Conservation (phyloP, 768 basidiomycete species). For the Phlebiopsis flavidoalba region DNA sequence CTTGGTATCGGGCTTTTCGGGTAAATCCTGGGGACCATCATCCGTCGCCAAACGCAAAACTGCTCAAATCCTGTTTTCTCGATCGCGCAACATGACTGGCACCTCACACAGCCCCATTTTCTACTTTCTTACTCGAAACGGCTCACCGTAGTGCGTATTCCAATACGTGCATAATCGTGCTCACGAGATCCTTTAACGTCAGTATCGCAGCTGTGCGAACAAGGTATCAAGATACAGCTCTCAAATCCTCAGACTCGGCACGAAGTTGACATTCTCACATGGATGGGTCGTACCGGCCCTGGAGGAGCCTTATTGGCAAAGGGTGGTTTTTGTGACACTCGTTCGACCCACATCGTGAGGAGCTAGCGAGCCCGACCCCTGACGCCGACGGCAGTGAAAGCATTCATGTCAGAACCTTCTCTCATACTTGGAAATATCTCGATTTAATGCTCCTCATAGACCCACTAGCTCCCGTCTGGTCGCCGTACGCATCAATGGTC, state of each 20-base stretch:
- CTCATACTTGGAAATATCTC: not conserved
- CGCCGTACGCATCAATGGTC: not conserved
- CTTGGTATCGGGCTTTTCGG: not conserved
- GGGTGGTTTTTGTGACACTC: slow-evolving; percentile 39
- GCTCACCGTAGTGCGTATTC: slow-evolving; percentile 6
- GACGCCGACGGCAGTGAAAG: slow-evolving; percentile 23
- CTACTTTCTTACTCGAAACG: slow-evolving; percentile 17
- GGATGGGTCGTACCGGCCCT: slow-evolving; percentile 25
- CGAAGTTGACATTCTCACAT: slow-evolving; percentile 22
- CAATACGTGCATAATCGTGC: not conserved
- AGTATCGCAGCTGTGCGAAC: slow-evolving; percentile 15
- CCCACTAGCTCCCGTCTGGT: not conserved
- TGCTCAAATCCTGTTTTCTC: slow-evolving; percentile 29
- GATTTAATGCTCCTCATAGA: not conserved
- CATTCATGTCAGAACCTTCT: slow-evolving; percentile 24
- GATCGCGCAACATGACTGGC: slow-evolving; percentile 23
- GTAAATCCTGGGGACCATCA: slow-evolving; percentile 16
- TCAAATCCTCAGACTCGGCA: no score
- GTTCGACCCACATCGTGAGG: slow-evolving; percentile 28
- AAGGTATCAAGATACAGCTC: slow-evolving; percentile 8
- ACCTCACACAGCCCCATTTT: slow-evolving; percentile 23
- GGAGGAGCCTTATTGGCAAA: slow-evolving; percentile 40
- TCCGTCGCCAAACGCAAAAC: slow-evolving; percentile 24
- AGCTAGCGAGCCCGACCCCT: slow-evolving; percentile 20
- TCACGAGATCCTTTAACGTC: not conserved